Percentiles rank a stretch among this genome's conserved stretches.
These are phyloP conservation scores for Albophoma yamanashiensis DNA, from an alignment of 2,329 filamentous ascomycete species.

Conservation along the genomic window DNA sequence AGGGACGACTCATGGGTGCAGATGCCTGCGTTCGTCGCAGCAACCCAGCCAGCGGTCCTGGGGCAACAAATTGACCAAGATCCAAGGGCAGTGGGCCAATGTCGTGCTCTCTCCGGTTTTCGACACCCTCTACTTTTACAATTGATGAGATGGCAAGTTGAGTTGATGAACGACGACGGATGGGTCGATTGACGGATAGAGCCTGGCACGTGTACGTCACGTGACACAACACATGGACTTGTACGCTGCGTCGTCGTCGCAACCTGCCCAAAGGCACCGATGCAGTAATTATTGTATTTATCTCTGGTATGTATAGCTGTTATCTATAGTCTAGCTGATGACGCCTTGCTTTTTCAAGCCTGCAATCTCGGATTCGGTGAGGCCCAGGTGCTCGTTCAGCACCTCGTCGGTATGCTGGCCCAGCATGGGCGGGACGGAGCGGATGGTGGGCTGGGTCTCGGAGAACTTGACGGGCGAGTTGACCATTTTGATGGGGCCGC, in stretches of 20 bases:
- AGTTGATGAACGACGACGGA: neutral
- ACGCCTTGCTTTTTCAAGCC: constrained; percentile 56
- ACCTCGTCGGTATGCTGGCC: constrained; percentile 83
- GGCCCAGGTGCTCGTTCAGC: constrained; percentile 50
- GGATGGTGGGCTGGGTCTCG: constrained; percentile 63
- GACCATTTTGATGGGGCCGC: constrained; percentile 79
- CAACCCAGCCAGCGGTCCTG: neutral
- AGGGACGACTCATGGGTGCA: neutral
- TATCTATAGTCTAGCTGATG: constrained; percentile 33
- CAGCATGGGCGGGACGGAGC: constrained; percentile 70
- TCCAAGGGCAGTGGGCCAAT: too few relatives aligned
- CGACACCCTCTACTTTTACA: neutral
- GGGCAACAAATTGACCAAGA: neutral
- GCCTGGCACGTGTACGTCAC: neutral
- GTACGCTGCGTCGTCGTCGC: too few relatives aligned
- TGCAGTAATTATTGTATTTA: neutral
- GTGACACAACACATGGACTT: neutral
- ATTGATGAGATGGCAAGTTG: neutral
- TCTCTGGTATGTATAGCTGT: neutral
- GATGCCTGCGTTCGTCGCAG: neutral
- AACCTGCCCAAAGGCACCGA: neutral
- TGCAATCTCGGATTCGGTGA: constrained; percentile 47
- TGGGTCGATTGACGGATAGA: neutral
- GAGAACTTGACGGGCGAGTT: constrained; percentile 95
- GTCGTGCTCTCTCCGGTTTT: neutral